These are phyloP conservation scores for Colletotrichum trifolii DNA, from an alignment of 2,329 filamentous ascomycete genomes.

Conservation along the genomic window DNA sequence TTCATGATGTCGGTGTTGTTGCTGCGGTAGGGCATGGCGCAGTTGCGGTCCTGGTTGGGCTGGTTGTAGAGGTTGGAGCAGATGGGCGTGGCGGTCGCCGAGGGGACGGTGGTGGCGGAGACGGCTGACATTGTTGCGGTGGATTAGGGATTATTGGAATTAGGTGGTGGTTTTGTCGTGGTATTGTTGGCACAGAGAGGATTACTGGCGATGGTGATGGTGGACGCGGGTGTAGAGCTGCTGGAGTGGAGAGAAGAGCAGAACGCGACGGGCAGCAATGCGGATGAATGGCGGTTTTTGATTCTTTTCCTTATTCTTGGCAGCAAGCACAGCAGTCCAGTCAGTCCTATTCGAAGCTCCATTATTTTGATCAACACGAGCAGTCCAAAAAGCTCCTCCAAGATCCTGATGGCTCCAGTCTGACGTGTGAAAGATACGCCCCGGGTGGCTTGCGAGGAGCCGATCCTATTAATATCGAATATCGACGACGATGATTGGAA, in stretches of 20 bases:
- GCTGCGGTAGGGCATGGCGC: constrained; percentile 52
- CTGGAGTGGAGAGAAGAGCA: too few relatives aligned
- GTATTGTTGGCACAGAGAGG: background rate
- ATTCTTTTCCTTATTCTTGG: background rate
- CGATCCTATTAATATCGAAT: constrained; percentile 30
- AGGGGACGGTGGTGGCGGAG: constrained; percentile 11
- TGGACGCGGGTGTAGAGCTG: too few relatives aligned
- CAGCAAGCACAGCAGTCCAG: background rate
- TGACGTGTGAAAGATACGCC: constrained; percentile 25
- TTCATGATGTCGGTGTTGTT: constrained; percentile 56
- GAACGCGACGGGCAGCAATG: too few relatives aligned
- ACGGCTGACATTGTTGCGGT: constrained; percentile 16
- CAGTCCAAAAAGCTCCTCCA: constrained; percentile 4
- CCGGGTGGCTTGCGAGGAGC: background rate
- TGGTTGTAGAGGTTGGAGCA: constrained; percentile 51
- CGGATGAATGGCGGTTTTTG: too few relatives aligned
- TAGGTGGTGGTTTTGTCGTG: background rate
- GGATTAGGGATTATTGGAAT: background rate
- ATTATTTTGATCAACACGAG: constrained; percentile 29
- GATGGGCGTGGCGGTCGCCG: constrained; percentile 4
- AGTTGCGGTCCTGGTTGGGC: constrained; percentile 56
- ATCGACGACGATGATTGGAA: constrained; percentile 14
- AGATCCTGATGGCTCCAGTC: constrained; percentile 23
- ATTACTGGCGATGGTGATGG: too few relatives aligned
- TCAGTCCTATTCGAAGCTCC: background rate